These are phyloP conservation scores for Pseudofabraea citricarpa DNA, from an alignment of 2,329 filamentous ascomycete genomes.

Conservation along the genomic window DNA sequence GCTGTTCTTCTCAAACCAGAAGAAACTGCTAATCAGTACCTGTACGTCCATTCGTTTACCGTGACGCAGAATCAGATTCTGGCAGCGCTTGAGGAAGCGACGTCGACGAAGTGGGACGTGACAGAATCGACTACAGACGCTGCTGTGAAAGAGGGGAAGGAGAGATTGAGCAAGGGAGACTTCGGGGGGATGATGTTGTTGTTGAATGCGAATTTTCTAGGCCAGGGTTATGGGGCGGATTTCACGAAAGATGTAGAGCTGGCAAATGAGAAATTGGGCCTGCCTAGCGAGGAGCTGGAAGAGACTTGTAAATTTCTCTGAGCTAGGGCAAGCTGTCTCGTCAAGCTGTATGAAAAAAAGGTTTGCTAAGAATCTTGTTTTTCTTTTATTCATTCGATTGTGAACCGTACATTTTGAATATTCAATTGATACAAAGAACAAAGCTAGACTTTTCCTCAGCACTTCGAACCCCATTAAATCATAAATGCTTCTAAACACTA, in stretches of 20 bases:
- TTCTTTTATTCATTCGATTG: too few species aligned
- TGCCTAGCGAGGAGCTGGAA: constrained; percentile 7
- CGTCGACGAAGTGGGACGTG: constrained; percentile 25
- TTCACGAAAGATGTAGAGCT: constrained; percentile 6
- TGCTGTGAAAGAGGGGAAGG: constrained; percentile 4
- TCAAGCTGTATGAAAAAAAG: too few species aligned
- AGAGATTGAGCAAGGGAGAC: constrained; percentile 6
- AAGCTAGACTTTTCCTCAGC: too few species aligned
- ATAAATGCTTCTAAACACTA: too few species aligned
- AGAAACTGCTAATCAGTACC: constrained; percentile 27
- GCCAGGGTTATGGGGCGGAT: constrained; percentile 10
- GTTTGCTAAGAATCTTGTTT: too few species aligned
- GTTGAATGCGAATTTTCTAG: constrained; percentile 6
- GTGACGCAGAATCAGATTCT: constrained; percentile 30
- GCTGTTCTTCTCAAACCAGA: constrained; percentile 29
- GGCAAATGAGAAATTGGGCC: constrained; percentile 10
- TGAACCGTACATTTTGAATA: too few species aligned
- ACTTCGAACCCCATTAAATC: too few species aligned
- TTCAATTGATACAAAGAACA: too few species aligned
- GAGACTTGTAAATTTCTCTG: too few species aligned
- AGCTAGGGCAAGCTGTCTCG: too few species aligned
- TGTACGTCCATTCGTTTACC: constrained; percentile 28
- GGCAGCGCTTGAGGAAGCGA: constrained; percentile 23
- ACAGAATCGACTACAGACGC: constrained; percentile 16
- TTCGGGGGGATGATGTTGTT: constrained; percentile 7